Evolutionary conservation across 148 eudicot genomes (phyloP), one percentile per base, ranked within the genome.

Genomic region (Fallopia convolvulus): DNA sequence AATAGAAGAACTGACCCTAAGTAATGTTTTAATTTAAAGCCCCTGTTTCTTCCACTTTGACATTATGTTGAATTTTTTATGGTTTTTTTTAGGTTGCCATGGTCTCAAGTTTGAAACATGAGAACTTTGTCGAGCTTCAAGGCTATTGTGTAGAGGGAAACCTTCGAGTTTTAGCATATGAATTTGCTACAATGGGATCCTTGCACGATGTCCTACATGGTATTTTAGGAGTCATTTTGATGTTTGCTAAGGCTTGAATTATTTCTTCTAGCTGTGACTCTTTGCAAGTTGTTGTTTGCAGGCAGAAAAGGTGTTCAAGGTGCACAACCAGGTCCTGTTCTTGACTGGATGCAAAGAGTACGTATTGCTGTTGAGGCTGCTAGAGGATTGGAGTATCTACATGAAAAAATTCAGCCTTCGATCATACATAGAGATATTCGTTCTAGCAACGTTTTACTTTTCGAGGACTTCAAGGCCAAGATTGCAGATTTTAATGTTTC

Each of bases 251-350:
- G 42, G 7, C 72, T 4, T 36, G 0, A 61, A 39, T 65, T 15
- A 68, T 68, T 36, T 7, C 23, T 33, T 65, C 70, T 14, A 33
- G 21, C 3, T 68, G 72, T 68, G 3, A 56, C 46, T 40, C 26
- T 4, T 40, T 15, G 36, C n/a, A 36, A 36, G 15, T 39, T 23
- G 17, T 48, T 47, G 18, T 41, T 77, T 81, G 18, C 81, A 88
- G 90, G 90, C 48, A 83, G 89, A 77, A 89, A 89, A 80, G 92
- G 92, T 18, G 90, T 89, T 70, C 92, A 89, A 87, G 92, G 92
- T 65, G 92, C 92, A 72, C 92, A 89, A 78, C 92, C 92, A 12
- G 90, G 92, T 39, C 92, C 92, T 17, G 87, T 84, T 40, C 92
- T 89, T 63, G 92, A 89, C 81, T 87, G 92, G 92, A 82, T 84